A percentile compares a stretch with the other conserved stretches of the same genome.
Conservation (phyloP, 768 basidiomycete genomes). For the Auriscalpium microsporum region DNA sequence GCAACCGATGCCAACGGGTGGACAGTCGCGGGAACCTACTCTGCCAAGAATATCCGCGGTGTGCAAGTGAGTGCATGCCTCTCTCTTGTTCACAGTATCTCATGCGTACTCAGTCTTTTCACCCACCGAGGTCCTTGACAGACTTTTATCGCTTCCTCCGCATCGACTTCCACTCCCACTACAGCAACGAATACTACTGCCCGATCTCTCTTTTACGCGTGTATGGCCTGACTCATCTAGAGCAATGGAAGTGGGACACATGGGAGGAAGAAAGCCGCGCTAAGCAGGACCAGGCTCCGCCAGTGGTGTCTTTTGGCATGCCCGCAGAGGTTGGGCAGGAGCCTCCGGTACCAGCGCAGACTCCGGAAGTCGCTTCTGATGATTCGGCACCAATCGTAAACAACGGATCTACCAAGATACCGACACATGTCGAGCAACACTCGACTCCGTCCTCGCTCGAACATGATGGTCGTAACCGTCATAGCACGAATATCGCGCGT, state of each 20-base stretch:
- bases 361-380: background rate
- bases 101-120: slow-evolving; percentile 50
- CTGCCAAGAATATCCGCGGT: slow-evolving; percentile 84
- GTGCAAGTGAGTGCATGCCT: slow-evolving; percentile 61
- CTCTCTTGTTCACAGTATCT: background rate
- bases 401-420: background rate
- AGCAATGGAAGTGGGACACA: slow-evolving; percentile 88
- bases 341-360: slow-evolving; percentile 13
- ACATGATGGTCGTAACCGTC: slow-evolving; percentile 2
- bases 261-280: slow-evolving; percentile 67
- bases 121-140: slow-evolving; percentile 58
- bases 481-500: slow-evolving; percentile 7
- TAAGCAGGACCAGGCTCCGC: slow-evolving; percentile 28
- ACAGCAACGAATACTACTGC: slow-evolving; percentile 94
- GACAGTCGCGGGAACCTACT: slow-evolving; percentile 68
- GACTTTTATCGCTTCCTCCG: slow-evolving; percentile 93
- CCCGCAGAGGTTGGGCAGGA: slow-evolving; percentile 21
- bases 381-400: background rate
- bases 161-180: slow-evolving; percentile 89
- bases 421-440: background rate
- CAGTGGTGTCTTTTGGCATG: background rate
- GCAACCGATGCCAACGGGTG: slow-evolving; percentile 32
- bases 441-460: background rate
- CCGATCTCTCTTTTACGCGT: slow-evolving; percentile 88
- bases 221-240: slow-evolving; percentile 93